A percentile compares a stretch with the other conserved stretches of the same genome.
Evolutionary conservation across 2,329 filamentous ascomycete species (phyloP).

Genomic region (Phyllosticta ampelicida): DNA sequence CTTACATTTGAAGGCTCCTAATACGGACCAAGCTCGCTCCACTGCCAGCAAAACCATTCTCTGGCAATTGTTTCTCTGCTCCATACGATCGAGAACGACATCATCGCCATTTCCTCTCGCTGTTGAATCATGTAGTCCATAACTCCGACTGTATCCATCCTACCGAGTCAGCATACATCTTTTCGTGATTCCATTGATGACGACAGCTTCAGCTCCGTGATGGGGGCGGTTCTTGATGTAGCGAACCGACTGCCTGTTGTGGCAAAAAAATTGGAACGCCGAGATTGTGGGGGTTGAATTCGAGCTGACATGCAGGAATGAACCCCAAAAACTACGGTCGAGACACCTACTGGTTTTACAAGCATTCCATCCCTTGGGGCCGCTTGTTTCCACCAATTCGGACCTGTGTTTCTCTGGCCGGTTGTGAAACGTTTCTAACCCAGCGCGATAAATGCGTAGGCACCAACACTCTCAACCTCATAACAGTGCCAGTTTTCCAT

Average conservation of each 20-base stretch:
- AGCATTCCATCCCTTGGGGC: too few species aligned
- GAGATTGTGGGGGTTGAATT: not conserved
- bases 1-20: not conserved
- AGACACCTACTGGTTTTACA: not conserved
- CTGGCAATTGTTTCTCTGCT: not conserved
- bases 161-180: not conserved
- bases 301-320: not conserved
- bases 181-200: not conserved
- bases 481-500: too few species aligned
- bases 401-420: too few species aligned
- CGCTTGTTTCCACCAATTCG: too few species aligned
- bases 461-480: too few species aligned
- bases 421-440: too few species aligned
- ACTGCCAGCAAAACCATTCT: not conserved
- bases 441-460: too few species aligned
- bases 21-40: not conserved
- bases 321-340: not conserved
- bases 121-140: not conserved
- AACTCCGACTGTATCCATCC: not conserved
- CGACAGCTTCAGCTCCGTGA: not conserved
- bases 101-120: not conserved
- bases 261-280: not conserved
- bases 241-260: not conserved
- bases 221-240: not conserved
- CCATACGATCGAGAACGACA: not conserved